Evolutionary conservation across 1,284 basidiomycete species (phyloP), one percentile per base, ranked within the genome.

Genomic region (Veloboletus limbatus): DNA sequence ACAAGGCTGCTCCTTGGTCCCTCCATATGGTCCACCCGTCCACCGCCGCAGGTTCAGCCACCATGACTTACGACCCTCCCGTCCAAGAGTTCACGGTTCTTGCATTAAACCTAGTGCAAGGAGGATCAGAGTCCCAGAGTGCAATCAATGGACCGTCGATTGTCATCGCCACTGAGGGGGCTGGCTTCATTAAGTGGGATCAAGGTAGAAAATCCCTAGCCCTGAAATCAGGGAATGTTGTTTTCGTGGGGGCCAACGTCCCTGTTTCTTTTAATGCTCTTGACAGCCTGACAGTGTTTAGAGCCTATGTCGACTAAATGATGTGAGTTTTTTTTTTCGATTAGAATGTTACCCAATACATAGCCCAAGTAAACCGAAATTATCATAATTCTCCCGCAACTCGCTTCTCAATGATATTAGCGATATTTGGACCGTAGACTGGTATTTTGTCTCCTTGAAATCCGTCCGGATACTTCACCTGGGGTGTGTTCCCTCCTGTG

Each of bases 31-130:
- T 97, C 50, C 57, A 70, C 22, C 83, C 91, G 1, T 63, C 62
- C 4, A 54, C 70, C 1, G 90, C 86, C 67, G 58, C 67, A 9
- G 48, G 56, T 33, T 53, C 63, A 16, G 48, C 54, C 20, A 62
- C 54, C 2, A 69, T 76, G 40, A 76, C 68, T 22, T 99, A 97
- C 70, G 82, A 97, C 63, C 97, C 97, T 8, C 95, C 97, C 0
- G 89, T 97, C 58, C 85, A 85, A 28, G 97, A 99, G 67, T 99
- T 99, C 70, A 82, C 86, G 9, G 94, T 99, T 10, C 73, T 95
- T 7, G 77, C 81, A 24, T 74, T 83, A 9, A 72, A 73, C 31
- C 62, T 97, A 6, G 57, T 62, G 1, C 54, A 68, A 1, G 72
- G 71, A 8, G 67, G 72, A 45, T 63, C 54, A 5, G 88, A 88